Base-by-base conservation (phyloP, 176 grass and related monocot species). In the Triticum urartu region DNA sequence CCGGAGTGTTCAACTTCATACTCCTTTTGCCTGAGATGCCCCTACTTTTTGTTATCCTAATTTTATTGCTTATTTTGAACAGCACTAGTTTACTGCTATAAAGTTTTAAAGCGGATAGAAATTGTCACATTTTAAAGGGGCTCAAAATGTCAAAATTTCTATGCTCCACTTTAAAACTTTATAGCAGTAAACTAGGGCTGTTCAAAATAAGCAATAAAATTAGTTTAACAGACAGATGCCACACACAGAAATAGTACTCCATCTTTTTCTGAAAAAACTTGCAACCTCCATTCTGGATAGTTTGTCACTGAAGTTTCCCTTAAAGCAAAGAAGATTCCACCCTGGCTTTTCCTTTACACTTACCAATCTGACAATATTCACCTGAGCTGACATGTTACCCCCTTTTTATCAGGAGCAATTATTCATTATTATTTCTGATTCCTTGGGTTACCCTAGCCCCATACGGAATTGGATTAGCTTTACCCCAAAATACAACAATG, bases 271-370 rank as follows among this genome's bases (percentile, higher is more conserved):
- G 0, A 42, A 5, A 32, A 73, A 82, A 78, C 3, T 7, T 58
- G 11, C 7, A 13, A 22, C 26, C 21, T 28, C 74, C 59, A 50
- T 84, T 80, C 35, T 87, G 45, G 67, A 84, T 61, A 21, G 11
- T 38, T 73, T 84, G 2, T 45, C 13, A 80, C 36, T 76, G 25
- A 39, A 66, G 65, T 84, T 60, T 83, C 84, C 21, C 32, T 42
- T n/a, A 32, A 90, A 78, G 34, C 35, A 32, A 58, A 77, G 5
- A 60, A 60, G 8, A 80, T 91, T 80, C 59, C 63, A 68, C 60
- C 48, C 74, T 75, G 17, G 68, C 35, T 80, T 80, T 84, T 62
- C 58, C 21, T 76, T 54, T 54, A 60, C 65, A 81, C 20, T 80
- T 62, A 2, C 15, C 26, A 38, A 50, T 84, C 35, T 83, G n/a